Evolutionary conservation across 345 rosid genomes (phyloP).

Genomic region (Lepidium aucheri): DNA sequence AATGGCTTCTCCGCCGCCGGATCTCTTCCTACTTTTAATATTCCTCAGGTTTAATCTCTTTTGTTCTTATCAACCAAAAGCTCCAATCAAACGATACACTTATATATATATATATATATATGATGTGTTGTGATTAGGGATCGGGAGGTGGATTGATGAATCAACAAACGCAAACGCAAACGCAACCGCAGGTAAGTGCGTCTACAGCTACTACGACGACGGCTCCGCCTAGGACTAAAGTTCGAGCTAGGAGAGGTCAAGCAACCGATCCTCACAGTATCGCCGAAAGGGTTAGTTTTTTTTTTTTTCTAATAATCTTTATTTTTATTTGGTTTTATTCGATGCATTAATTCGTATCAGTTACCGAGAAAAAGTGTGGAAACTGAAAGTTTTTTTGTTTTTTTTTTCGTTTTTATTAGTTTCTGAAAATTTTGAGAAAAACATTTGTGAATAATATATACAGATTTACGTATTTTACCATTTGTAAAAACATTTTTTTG

Average conservation of each 20-base stretch:
- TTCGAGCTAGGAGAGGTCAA: slow-evolving; percentile 94
- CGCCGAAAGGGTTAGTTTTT: slow-evolving; percentile 65
- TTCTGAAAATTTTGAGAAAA: too few relatives aligned
- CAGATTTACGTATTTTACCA: too few relatives aligned
- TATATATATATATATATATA: too few relatives aligned
- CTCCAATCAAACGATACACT: too few relatives aligned
- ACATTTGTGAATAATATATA: too few relatives aligned
- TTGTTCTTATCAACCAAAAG: too few relatives aligned
- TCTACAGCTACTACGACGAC: slow-evolving; percentile 30
- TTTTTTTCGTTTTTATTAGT: too few relatives aligned
- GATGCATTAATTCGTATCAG: slow-evolving; percentile 14
- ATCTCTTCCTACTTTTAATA: slow-evolving; percentile 58
- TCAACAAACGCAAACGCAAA: slow-evolving; percentile 32
- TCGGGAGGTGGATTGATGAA: slow-evolving; percentile 31
- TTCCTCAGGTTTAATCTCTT: slow-evolving; percentile 32
- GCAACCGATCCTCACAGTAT: slow-evolving; percentile 99
- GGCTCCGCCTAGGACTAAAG: slow-evolving; percentile 48
- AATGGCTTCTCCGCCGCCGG: slow-evolving; percentile 47
- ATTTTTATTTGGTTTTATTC: neutral
- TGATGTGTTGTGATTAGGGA: slow-evolving; percentile 3
- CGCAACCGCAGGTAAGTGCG: slow-evolving; percentile 40
- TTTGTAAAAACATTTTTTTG: too few relatives aligned
- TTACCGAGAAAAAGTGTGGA: slow-evolving; percentile 20
- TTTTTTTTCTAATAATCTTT: neutral
- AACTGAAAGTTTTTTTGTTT: neutral